A percentile compares a stretch with the other conserved stretches of the same genome.
Conservation (phyloP, 2,329 filamentous ascomycete species). For the Cadophora sp. region DNA sequence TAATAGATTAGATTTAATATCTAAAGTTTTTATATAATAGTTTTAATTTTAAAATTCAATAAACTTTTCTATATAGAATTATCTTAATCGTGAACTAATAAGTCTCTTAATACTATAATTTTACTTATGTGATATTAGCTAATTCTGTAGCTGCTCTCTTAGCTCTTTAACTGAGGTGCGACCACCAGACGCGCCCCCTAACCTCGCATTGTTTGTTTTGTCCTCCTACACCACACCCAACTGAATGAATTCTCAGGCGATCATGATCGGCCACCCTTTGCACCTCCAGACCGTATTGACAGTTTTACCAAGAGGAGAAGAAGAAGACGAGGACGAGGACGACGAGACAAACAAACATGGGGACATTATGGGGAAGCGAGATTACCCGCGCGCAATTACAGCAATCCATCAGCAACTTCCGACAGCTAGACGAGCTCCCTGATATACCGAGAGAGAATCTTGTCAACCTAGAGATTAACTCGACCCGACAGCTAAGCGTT, state of each 20-base stretch:
- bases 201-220: constrained; percentile 43
- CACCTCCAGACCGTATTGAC: neutral
- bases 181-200: constrained; percentile 27
- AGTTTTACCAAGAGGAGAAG: neutral
- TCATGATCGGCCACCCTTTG: neutral
- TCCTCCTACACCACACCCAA: neutral
- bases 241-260: neutral
- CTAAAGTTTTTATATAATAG: no score
- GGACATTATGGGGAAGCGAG: neutral
- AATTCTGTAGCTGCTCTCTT: no score
- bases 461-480: neutral
- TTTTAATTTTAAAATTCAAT: no score
- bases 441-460: neutral
- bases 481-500: neutral
- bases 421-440: neutral
- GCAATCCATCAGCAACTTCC: neutral
- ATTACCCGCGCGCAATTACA: neutral
- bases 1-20: no score
- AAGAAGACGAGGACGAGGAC: neutral
- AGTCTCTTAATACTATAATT: no score
- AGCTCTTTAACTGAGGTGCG: no score
- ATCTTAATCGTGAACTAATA: no score
- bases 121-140: no score
- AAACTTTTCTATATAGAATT: no score
- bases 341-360: neutral